These are phyloP conservation scores for Candida lessepsii DNA, from an alignment of 805 yeast genomes.

Conservation along the genomic window DNA sequence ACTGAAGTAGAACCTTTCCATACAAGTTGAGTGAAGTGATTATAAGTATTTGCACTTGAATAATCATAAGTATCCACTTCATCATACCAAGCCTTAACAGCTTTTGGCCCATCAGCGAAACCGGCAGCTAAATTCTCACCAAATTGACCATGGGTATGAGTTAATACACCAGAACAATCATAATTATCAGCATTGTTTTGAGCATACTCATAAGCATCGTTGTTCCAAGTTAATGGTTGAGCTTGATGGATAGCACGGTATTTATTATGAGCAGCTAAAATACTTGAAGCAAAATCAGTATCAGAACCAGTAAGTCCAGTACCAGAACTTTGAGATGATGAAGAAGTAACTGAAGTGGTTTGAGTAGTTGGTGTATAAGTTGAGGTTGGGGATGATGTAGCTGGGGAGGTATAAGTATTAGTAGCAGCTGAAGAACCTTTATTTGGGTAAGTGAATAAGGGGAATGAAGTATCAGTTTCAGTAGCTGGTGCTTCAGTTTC, in stretches of 20 bases:
- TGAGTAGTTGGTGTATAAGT: not conserved
- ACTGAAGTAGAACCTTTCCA: conserved; percentile 62
- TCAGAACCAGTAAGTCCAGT: conserved; percentile 22
- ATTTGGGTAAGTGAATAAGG: conserved; percentile 12
- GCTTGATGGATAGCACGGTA: conserved; percentile 56
- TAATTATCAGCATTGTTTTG: conserved; percentile 44
- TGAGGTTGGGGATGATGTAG: conserved; percentile 5
- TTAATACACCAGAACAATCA: conserved; percentile 43
- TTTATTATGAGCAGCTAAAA: conserved; percentile 60
- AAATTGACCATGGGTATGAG: conserved; percentile 38
- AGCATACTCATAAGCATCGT: conserved; percentile 54
- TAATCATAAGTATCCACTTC: conserved; percentile 33
- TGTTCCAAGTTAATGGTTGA: conserved; percentile 54
- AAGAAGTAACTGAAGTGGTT: conserved; percentile 6
- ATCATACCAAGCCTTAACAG: conserved; percentile 41
- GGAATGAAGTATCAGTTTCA: conserved; percentile 10
- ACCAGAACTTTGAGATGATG: conserved; percentile 1
- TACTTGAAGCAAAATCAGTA: conserved; percentile 36
- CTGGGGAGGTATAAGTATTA: conserved; percentile 5
- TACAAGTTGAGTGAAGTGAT: conserved; percentile 77
- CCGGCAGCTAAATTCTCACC: conserved; percentile 46
- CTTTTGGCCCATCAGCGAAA: conserved; percentile 28
- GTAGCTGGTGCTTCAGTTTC: conserved; percentile 15
- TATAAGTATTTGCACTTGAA: conserved; percentile 35
- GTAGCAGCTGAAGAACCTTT: conserved; percentile 9